Percentiles rank a stretch among this genome's conserved stretches.
phyloP scores from a whole-genome alignment of 345 rosid genomes.

The Salix dunnii region DNA sequence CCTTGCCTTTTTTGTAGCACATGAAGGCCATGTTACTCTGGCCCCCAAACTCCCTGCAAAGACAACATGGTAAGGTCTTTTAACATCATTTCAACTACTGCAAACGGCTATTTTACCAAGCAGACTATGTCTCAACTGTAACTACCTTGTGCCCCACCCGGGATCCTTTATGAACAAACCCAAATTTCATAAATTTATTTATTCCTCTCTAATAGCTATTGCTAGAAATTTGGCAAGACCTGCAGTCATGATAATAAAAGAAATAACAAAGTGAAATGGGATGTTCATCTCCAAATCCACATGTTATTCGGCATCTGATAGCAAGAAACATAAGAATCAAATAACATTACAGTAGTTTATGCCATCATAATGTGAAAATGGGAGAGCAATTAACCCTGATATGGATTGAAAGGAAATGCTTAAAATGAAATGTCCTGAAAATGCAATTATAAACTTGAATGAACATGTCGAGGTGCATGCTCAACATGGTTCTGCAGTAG shows the following conservation, averaged over 20 bases:
- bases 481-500: not conserved
- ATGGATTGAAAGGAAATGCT: not conserved
- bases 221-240: not conserved
- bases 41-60: constrained; percentile 35
- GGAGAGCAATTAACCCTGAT: not conserved
- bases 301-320: not conserved
- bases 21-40: constrained; percentile 79
- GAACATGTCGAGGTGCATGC: not conserved
- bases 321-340: not conserved
- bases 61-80: constrained; percentile 19
- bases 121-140: not conserved
- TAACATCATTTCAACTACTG: constrained; percentile 1
- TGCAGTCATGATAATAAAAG: not conserved
- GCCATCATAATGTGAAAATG: not conserved
- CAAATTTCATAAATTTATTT: not conserved
- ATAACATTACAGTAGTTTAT: not conserved
- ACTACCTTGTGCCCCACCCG: not conserved
- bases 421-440: not conserved
- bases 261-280: not conserved
- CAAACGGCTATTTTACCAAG: not conserved
- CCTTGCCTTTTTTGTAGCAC: constrained; percentile 45
- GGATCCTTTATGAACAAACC: not conserved
- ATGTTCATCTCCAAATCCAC: not conserved
- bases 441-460: not conserved
- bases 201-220: not conserved